phyloP scores from a whole-genome alignment of 129 eudicot species.

The Ambrosia trifida region DNA sequence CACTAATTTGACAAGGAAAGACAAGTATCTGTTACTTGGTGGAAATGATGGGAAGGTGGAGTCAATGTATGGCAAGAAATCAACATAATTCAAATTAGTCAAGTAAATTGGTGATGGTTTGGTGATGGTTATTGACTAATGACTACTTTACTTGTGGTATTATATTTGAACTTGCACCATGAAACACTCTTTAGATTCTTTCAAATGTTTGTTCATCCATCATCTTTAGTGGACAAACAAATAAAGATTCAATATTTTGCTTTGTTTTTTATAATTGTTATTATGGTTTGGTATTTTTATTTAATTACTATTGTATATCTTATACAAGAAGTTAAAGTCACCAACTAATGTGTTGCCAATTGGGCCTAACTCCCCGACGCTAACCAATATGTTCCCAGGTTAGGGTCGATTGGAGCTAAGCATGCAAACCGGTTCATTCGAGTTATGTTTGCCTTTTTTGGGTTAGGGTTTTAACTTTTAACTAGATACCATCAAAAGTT shows the following conservation, averaged over 20 bases:
- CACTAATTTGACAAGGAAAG: constrained; percentile 95
- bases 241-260: background rate
- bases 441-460: too few species aligned
- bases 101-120: constrained; percentile 13
- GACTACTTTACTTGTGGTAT: constrained; percentile 20
- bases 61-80: constrained; percentile 75
- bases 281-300: background rate
- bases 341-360: background rate
- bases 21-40: constrained; percentile 90
- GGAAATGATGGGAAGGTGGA: constrained; percentile 99
- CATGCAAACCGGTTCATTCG: too few species aligned
- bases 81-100: constrained; percentile 10
- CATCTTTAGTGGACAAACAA: constrained; percentile 17
- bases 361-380: too few species aligned
- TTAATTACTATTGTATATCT: background rate
- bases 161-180: constrained; percentile 17
- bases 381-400: too few species aligned
- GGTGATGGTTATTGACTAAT: constrained; percentile 16
- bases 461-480: too few species aligned
- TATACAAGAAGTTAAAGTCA: background rate
- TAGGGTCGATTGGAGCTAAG: too few species aligned
- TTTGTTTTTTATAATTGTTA: background rate
- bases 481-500: too few species aligned
- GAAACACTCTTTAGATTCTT: constrained; percentile 35
- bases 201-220: constrained; percentile 26